Evolutionary conservation across 208 protist genomes (phyloP).

Genomic region (Paratrypanosoma confusum): DNA sequence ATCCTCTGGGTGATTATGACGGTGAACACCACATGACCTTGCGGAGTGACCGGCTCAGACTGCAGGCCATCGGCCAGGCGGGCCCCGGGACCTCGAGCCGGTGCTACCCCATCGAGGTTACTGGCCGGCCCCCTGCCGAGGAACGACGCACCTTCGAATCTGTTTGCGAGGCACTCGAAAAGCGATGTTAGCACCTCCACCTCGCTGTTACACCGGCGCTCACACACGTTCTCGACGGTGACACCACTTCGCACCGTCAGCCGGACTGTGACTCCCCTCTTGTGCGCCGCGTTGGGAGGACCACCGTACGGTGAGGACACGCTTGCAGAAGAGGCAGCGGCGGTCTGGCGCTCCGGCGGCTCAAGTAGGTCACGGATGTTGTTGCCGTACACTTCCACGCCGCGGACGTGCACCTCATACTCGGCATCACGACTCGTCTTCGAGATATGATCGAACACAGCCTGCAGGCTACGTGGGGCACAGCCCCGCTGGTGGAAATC

Average conservation of each 20-base stretch:
- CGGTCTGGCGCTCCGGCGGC: not conserved
- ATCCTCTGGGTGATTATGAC: too few species aligned
- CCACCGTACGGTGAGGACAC: not conserved
- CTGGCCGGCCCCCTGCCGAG: too few species aligned
- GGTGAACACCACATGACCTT: too few species aligned
- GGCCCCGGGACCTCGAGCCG: too few species aligned
- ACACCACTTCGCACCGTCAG: not conserved
- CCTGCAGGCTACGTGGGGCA: constrained; percentile 47
- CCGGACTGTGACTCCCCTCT: not conserved
- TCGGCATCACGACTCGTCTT: constrained; percentile 15
- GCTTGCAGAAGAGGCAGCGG: not conserved
- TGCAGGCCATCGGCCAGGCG: too few species aligned
- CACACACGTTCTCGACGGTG: constrained; percentile 9
- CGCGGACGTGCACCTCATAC: constrained; percentile 42
- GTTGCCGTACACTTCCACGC: constrained; percentile 71
- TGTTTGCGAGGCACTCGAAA: constrained; percentile 77
- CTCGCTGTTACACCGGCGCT: constrained; percentile 34
- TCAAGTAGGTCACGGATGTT: constrained; percentile 54
- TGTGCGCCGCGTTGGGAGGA: not conserved
- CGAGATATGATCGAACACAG: constrained; percentile 44
- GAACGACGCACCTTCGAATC: too few species aligned
- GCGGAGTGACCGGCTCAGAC: too few species aligned
- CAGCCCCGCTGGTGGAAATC: constrained; percentile 44
- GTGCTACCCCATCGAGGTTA: too few species aligned
- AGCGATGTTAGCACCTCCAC: constrained; percentile 70